These are phyloP conservation scores for Phytophthora idaei DNA, from an alignment of 352 stramenopile species.

Conservation along the genomic window DNA sequence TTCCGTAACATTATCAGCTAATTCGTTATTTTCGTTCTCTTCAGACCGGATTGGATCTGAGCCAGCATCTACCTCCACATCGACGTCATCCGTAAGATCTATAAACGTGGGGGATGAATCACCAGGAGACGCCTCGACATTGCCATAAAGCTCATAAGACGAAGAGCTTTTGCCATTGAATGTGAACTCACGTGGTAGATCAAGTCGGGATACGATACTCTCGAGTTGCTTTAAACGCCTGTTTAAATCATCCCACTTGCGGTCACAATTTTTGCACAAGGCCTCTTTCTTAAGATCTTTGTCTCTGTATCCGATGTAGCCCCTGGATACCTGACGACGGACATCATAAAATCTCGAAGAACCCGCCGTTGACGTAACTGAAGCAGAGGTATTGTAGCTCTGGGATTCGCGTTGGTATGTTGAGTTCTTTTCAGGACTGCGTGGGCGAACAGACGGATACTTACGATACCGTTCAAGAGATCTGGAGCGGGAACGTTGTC, in stretches of 20 bases:
- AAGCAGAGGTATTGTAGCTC: not conserved
- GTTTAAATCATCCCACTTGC: slow-evolving; percentile 20
- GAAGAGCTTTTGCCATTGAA: not conserved
- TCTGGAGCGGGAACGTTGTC: not conserved
- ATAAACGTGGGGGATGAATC: slow-evolving; percentile 11
- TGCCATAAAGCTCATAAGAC: not conserved
- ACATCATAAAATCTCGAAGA: slow-evolving; percentile 16
- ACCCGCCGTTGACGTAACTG: not conserved
- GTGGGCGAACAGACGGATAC: not conserved
- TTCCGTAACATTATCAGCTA: not conserved
- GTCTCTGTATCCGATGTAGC: slow-evolving; percentile 3
- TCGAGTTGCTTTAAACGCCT: slow-evolving; percentile 24
- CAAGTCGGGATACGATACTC: slow-evolving; percentile 21
- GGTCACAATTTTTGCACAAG: slow-evolving; percentile 22
- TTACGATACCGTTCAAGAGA: slow-evolving; percentile 1
- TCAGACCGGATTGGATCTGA: not conserved
- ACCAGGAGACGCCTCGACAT: not conserved
- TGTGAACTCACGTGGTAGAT: not conserved
- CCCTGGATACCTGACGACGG: not conserved
- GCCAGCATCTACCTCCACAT: not conserved
- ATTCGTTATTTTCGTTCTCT: not conserved
- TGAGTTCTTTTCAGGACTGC: slow-evolving; percentile 3
- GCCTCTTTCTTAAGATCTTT: not conserved
- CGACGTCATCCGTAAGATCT: slow-evolving; percentile 29
- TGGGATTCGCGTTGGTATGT: not conserved